Base-by-base conservation (phyloP, 2,329 filamentous ascomycete genomes). In the Helminthosporium solani region DNA sequence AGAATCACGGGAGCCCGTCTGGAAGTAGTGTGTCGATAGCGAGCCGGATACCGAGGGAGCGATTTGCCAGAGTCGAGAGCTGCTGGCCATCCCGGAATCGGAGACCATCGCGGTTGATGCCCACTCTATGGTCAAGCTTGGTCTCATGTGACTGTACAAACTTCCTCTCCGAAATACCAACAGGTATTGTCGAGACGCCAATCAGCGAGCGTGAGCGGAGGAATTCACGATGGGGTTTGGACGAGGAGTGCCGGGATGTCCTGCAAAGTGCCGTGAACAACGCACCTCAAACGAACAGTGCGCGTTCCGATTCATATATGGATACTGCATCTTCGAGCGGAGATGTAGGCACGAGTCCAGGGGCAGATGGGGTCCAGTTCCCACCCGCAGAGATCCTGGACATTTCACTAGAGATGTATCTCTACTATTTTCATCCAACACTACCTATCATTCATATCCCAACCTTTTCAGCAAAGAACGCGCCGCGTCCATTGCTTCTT, bases 361-460 rank as follows among this genome's bases (percentile, higher is more conserved):
- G 61, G 33, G 39, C 60, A 33, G 55, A 66, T 36, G 54, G 62
- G 55, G 30, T 68, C 57, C 47, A 68, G 52, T 58, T 80, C 71
- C 56, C 78, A 28, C 76, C 77, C 2, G 74, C 76, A 3, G 77
- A 80, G 52, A 75, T 79, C 7, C 62, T 80, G 9, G 77, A 80
- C 47, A 79, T 79, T 58, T 75, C 76, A 7, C 57, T 80, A 16
- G 77, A 80, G 54, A 71, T 78, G 43, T 80, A 77, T 53, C 77
- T 80, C 48, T 75, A 77, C 38, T 75, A 76, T 28, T 79, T 79
- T 47, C 76, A 80, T 44, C 75, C 76, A 1, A 72, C 77, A 3
- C 68, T 79, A 28, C 77, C 77, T 0, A 78, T 80, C 49, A 74
- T 80, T 6, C 78, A 80, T 54, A 68, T 77, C 12, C 76, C 78